A percentile compares a stretch with the other conserved stretches of the same genome.
These are phyloP conservation scores for Agapanthus africanus DNA, from an alignment of 106 monocot genomes.

Conservation along the genomic window DNA sequence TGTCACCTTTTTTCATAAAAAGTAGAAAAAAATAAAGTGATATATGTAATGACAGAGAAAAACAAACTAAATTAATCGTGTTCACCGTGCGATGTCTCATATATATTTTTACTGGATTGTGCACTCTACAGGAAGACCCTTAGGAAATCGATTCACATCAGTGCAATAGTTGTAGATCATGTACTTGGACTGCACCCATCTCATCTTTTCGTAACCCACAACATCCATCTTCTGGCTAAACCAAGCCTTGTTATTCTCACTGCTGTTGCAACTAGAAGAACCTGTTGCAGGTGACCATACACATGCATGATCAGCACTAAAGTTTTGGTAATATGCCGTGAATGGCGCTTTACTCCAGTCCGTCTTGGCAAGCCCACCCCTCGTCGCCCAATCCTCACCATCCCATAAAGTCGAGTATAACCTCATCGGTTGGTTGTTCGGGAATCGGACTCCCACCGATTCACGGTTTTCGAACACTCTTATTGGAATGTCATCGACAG, in stretches of 20 bases:
- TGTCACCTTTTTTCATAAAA: no score
- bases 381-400: conserved; percentile 69
- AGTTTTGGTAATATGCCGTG: neutral
- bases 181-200: conserved; percentile 10
- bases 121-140: conserved; percentile 16
- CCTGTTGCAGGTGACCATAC: no score
- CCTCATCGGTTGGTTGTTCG: conserved; percentile 41
- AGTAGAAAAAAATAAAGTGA: no score
- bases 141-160: conserved; percentile 12
- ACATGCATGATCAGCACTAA: neutral
- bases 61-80: no score
- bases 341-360: no score
- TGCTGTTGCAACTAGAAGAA: conserved; percentile 4
- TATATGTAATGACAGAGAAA: no score
- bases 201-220: conserved; percentile 4
- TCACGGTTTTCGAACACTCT: conserved; percentile 51
- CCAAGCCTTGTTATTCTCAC: neutral
- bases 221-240: conserved; percentile 11
- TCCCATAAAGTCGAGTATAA: conserved; percentile 62
- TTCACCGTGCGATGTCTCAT: no score
- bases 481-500: conserved; percentile 44
- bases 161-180: conserved; percentile 25
- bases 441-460: neutral
- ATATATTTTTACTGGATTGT: neutral
- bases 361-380: conserved; percentile 55